Evolutionary conservation across 768 basidiomycete species (phyloP), one percentile per base, ranked within the genome.

Genomic region (Pisolithus orientalis): DNA sequence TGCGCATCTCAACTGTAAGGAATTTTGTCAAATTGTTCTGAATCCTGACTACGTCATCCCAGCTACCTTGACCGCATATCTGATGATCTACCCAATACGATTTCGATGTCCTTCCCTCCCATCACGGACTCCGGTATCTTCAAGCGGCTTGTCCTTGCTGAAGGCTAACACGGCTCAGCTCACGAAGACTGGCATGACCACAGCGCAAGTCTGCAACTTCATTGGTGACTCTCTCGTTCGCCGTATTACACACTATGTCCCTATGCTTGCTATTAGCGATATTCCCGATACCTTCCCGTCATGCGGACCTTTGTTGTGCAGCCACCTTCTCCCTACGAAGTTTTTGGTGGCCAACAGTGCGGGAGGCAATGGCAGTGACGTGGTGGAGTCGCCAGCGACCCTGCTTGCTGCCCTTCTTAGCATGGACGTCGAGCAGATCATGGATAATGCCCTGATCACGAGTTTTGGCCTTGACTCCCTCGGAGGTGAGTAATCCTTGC

Each of bases 121-220:
- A 67, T 70, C 51, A 65, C 59, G 6, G 70, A 70, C 39, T 68
- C 66, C 3, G 65, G 65, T n/a, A 63, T 66, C 54, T 66, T 66
- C 58, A 66, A 66, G 44, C 65, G 65, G 38, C 65, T 66, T 39
- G 65, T 67, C 5, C 59, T 59, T 5, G 43, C 62, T 16, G 59
- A 60, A 60, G 45, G 65, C 64, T 3, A 66, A 66, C 50, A 66
- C 63, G 0, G 50, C 62, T 0, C 63, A 65, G 40, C 64, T 66
- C 27, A 59, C 54, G 7, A 66, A 65, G 62, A 66, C 61, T 4
- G 65, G 65, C 6, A 66, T 66, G 65, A 65, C 65, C 39, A 67
- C 65, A 0, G 57, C 62, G 0, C 65, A 66, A 57, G 65, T 66
- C 2, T 66, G 63, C 29, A 64, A 67, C 42, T 66, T 66, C 49